Conservation (phyloP, 2,329 filamentous ascomycete species). For the Epichloe scottii region DNA sequence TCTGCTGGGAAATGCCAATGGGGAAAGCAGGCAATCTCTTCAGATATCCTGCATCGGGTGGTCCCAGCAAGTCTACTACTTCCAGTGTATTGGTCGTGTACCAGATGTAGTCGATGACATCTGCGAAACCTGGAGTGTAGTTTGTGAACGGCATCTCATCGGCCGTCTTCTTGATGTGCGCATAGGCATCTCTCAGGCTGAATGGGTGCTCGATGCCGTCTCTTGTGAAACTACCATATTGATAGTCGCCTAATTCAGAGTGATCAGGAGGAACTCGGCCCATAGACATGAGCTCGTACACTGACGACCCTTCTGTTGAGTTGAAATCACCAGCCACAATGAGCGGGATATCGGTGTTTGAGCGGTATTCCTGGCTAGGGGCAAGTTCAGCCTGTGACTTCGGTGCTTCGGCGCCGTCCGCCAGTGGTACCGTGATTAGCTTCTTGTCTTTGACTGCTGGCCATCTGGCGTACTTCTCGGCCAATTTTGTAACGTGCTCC, state of each 20-base stretch:
- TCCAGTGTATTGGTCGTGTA: constrained; percentile 86
- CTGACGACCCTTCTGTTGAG: constrained; percentile 72
- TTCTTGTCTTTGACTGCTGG: constrained; percentile 74
- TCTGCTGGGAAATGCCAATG: constrained; percentile 92
- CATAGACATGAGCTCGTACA: constrained; percentile 78
- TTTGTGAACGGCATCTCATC: constrained; percentile 90
- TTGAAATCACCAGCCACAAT: constrained; percentile 95
- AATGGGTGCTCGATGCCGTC: constrained; percentile 93
- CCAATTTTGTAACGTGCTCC: constrained; percentile 77
- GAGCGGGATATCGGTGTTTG: constrained; percentile 77
- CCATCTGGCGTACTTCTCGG: constrained; percentile 72
- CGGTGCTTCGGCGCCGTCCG: constrained; percentile 32
- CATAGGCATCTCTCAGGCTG: constrained; percentile 82
- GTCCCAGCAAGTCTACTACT: constrained; percentile 71
- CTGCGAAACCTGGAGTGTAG: constrained; percentile 86
- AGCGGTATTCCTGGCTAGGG: constrained; percentile 77
- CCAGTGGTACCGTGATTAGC: constrained; percentile 32
- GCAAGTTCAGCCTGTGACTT: constrained; percentile 50
- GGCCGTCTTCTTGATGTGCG: constrained; percentile 65
- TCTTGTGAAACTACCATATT: constrained; percentile 87
- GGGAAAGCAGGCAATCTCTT: constrained; percentile 78
- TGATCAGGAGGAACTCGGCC: constrained; percentile 71
- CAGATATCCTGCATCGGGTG: constrained; percentile 75
- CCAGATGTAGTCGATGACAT: constrained; percentile 95
- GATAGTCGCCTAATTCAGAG: constrained; percentile 62